Evolutionary conservation across 1,139 yeast genomes (phyloP), one percentile per base, ranked within the genome.

Genomic region (Kodamaea alishanica): DNA sequence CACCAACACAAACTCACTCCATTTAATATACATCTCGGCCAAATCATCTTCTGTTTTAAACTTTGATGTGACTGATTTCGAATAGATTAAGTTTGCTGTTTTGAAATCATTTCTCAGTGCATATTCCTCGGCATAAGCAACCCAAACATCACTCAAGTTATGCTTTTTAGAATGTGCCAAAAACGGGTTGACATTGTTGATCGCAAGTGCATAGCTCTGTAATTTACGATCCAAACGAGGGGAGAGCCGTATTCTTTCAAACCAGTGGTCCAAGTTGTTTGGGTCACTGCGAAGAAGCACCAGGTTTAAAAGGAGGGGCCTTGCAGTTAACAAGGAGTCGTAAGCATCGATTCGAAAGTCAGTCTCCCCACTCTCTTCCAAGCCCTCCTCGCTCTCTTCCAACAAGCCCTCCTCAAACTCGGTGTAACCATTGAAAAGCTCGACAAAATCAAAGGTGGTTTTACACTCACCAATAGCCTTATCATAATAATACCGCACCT

Each of bases 61-160:
- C 8, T 89, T 90, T 0, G 92, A 92, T 38, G 80, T 78, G 1
- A 79, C 67, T 0, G 94, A 84, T 43, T 81, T 82, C 30, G 79
- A 76, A 41, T 73, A 76, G 9, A 89, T 75, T 9, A 75, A 65
- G 45, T 84, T 64, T 0, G 94, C 88, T 0, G 88, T 77, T 27
- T 70, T 73, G 26, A 72, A 57, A 49, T 85, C 86, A 1, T 67
- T 63, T 35, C 70, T 65, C 1, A 65, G 60, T 36, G 82, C 79
- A 58, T 87, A 89, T 2, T 84, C 60, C 22, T 64, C 61, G 1
- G 95, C 85, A 58, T 86, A 89, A 8, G 69, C 63, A 8, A 76
- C 65, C 96, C 97, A 90, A 8, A 89, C 54, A 28, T 72, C 60
- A 0, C 79, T 71, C 7, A 83, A 56, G 56, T 66, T 32, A 40